Evolutionary conservation across 257 asterid genomes (phyloP).

Genomic region (Misopates orontium): DNA sequence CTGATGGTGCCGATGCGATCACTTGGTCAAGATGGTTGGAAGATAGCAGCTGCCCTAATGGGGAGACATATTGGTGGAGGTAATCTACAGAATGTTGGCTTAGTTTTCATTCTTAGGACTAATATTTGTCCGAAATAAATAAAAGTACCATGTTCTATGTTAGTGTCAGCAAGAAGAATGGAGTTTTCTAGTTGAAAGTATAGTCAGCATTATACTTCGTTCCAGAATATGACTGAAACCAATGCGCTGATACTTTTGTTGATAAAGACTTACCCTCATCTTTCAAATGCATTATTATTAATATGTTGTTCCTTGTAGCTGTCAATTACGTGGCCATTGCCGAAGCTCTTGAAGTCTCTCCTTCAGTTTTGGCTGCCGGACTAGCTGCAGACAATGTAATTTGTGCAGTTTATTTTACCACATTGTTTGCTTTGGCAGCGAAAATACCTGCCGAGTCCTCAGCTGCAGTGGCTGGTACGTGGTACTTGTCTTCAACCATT

Average conservation of each 20-base stretch:
- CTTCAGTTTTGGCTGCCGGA: conserved; percentile 91
- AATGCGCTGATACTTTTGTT: background rate
- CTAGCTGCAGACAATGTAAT: conserved; percentile 96
- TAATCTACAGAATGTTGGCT: conserved; percentile 25
- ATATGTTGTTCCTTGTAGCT: conserved; percentile 47
- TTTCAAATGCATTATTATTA: conserved; percentile 17
- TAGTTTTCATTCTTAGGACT: background rate
- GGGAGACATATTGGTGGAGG: conserved; percentile 99
- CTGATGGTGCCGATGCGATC: conserved; percentile 81
- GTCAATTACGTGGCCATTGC: conserved; percentile 95
- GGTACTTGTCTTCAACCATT: conserved; percentile 16
- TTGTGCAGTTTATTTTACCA: conserved; percentile 82
- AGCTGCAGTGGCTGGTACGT: conserved; percentile 48
- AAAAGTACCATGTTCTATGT: background rate
- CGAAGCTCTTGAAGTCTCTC: conserved; percentile 80
- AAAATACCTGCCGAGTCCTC: conserved; percentile 76
- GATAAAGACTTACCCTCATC: background rate
- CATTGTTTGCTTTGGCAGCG: conserved; percentile 82
- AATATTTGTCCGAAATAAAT: background rate
- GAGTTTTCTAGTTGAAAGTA: conserved; percentile 10
- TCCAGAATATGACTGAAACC: background rate
- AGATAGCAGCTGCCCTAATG: conserved; percentile 96
- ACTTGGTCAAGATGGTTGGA: conserved; percentile 86
- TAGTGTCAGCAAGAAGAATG: background rate
- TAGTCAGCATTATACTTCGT: background rate